These are phyloP conservation scores for Malus asiatica DNA, from an alignment of 306 rosid genomes.

Conservation along the genomic window DNA sequence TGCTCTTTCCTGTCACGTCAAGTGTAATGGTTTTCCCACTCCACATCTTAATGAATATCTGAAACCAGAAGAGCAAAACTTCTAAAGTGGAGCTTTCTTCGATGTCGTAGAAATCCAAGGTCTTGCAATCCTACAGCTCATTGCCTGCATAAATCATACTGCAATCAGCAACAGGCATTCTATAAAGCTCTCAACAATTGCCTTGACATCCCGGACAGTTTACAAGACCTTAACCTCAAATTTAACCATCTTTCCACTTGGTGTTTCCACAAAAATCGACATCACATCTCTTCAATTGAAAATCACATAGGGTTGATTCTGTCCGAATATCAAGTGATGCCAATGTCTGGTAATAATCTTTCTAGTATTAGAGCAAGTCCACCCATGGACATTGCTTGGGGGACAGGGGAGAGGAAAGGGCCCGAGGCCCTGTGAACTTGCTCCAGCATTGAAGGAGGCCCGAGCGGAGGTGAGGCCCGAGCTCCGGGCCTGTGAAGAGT, in stretches of 20 bases:
- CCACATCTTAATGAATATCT: conserved; percentile 13
- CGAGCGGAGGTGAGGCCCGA: too few relatives aligned
- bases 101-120: conserved; percentile 4
- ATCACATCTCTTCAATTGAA: not conserved
- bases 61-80: conserved; percentile 6
- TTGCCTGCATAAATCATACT: not conserved
- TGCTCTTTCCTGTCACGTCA: not conserved
- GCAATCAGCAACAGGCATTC: conserved; percentile 10
- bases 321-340: not conserved
- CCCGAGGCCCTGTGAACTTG: too few relatives aligned
- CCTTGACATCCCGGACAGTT: conserved; percentile 2
- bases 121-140: conserved; percentile 7
- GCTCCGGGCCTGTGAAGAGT: too few relatives aligned
- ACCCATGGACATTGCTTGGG: too few relatives aligned
- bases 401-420: too few relatives aligned
- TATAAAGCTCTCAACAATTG: conserved; percentile 4
- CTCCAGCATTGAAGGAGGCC: too few relatives aligned
- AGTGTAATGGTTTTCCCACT: conserved; percentile 17
- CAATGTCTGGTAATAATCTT: not conserved
- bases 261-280: not conserved
- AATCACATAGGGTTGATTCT: conserved; percentile 13
- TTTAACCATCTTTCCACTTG: not conserved
- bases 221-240: conserved; percentile 13
- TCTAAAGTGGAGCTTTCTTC: conserved; percentile 12
- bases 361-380: too few relatives aligned